Conservation (phyloP, 331 rosid species). For the Malus hybrid region DNA sequence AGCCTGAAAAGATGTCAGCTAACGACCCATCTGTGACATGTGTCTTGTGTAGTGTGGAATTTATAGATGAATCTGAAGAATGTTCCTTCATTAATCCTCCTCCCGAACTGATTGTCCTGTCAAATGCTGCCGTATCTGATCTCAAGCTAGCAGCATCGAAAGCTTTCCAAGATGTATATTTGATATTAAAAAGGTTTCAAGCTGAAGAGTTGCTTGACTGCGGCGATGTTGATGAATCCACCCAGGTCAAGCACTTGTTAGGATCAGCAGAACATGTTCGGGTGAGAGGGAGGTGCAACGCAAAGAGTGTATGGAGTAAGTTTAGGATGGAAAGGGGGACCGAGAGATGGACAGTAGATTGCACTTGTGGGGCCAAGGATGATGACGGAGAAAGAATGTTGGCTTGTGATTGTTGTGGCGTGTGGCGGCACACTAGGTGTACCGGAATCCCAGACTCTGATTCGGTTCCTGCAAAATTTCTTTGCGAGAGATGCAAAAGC, state of each 20-base stretch:
- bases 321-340: constrained; percentile 88
- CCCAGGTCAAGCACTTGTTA: constrained; percentile 52
- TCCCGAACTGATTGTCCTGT: constrained; percentile 53
- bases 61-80: constrained; percentile 54
- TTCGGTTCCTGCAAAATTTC: constrained; percentile 59
- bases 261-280: constrained; percentile 42
- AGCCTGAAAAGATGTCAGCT: constrained; percentile 28
- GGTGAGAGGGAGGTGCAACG: constrained; percentile 61
- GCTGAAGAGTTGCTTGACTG: constrained; percentile 62
- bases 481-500: constrained; percentile 56
- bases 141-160: constrained; percentile 61
- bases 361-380: constrained; percentile 84
- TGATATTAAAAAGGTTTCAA: constrained; percentile 59
- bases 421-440: constrained; percentile 90
- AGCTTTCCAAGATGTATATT: constrained; percentile 81
- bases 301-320: constrained; percentile 55
- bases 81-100: constrained; percentile 34
- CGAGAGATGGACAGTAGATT: constrained; percentile 96
- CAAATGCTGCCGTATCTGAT: constrained; percentile 61
- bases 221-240: constrained; percentile 65
- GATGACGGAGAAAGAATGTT: constrained; percentile 97
- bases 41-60: constrained; percentile 62
- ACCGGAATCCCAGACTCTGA: constrained; percentile 56
- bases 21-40: constrained; percentile 24
- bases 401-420: constrained; percentile 81